These are phyloP conservation scores for Colletotrichum cordylinicola DNA, from an alignment of 2,329 filamentous ascomycete genomes.

Conservation along the genomic window DNA sequence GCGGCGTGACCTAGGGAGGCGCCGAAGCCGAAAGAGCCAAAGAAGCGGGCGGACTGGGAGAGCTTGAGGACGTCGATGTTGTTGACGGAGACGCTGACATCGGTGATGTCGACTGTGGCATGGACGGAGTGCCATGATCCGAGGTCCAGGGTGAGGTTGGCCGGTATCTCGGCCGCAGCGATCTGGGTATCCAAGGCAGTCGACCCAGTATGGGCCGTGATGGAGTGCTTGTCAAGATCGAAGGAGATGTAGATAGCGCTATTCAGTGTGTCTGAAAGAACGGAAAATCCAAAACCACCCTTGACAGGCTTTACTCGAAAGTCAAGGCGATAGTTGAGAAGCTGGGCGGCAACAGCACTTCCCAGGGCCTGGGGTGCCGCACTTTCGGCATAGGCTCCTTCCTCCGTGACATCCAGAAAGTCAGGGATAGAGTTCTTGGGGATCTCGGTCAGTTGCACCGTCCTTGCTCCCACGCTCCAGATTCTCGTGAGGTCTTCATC, in stretches of 20 bases:
- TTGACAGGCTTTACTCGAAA: constrained; percentile 32
- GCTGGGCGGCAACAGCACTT: constrained; percentile 17
- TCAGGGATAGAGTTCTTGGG: constrained; percentile 28
- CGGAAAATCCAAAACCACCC: constrained; percentile 33
- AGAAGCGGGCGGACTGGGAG: constrained; percentile 30
- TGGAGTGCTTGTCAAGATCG: constrained; percentile 18
- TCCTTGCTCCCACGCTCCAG: constrained; percentile 35
- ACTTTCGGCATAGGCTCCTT: constrained; percentile 33
- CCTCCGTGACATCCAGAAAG: constrained; percentile 30
- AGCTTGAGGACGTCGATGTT: constrained; percentile 26
- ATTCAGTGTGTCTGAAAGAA: constrained; percentile 34
- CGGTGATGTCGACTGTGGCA: constrained; percentile 24
- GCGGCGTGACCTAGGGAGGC: constrained; percentile 34
- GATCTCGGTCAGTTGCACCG: constrained; percentile 35
- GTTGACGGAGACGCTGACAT: constrained; percentile 25
- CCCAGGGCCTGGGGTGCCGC: constrained; percentile 29
- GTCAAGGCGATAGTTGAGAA: constrained; percentile 27
- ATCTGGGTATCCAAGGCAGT: constrained; percentile 5
- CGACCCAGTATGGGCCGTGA: constrained; percentile 22
- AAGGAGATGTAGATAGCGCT: constrained; percentile 33
- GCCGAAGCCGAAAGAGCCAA: constrained; percentile 36
- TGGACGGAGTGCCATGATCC: constrained; percentile 19
- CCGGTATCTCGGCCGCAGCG: not conserved
- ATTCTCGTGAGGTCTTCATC: constrained; percentile 31
- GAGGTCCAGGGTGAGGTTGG: not conserved